Conservation (phyloP, 768 basidiomycete species). For the Leccinum barrowsii region DNA sequence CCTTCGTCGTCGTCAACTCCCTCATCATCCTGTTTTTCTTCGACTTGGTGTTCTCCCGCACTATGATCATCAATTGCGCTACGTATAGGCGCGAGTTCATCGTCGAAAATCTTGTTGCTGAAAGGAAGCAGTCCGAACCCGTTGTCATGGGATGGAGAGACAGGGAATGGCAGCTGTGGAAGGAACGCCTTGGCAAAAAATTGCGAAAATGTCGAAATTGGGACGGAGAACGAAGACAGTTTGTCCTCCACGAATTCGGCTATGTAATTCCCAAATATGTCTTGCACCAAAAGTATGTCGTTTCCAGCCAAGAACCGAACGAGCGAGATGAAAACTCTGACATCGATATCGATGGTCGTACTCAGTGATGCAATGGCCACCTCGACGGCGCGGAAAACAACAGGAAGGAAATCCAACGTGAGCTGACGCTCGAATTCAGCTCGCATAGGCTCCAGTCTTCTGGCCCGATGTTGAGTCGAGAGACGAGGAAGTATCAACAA, state of each 20-base stretch:
- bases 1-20: slow-evolving; percentile 14
- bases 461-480: slow-evolving; percentile 40
- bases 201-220: slow-evolving; percentile 17
- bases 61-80: slow-evolving; percentile 2
- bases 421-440: slow-evolving; percentile 32
- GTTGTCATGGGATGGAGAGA: not conserved
- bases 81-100: slow-evolving; percentile 36
- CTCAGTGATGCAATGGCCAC: slow-evolving; percentile 17
- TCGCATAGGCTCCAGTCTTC: slow-evolving; percentile 25
- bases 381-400: slow-evolving; percentile 33
- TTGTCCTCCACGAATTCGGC: slow-evolving; percentile 20
- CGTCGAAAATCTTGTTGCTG: slow-evolving; percentile 40
- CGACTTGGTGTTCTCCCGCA: slow-evolving; percentile 4
- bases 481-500: slow-evolving; percentile 35
- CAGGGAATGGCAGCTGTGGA: not conserved
- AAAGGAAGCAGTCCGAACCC: slow-evolving; percentile 36
- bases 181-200: slow-evolving; percentile 20
- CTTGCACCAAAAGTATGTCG: slow-evolving; percentile 13
- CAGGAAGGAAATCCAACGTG: slow-evolving; percentile 38
- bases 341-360: slow-evolving; percentile 47
- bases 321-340: slow-evolving; percentile 46
- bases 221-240: slow-evolving; percentile 19
- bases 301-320: slow-evolving; percentile 35
- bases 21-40: slow-evolving; percentile 13
- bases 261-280: slow-evolving; percentile 31